Evolutionary conservation across 306 rosid genomes (phyloP).

Genomic region (Ziziphus jujuba): DNA sequence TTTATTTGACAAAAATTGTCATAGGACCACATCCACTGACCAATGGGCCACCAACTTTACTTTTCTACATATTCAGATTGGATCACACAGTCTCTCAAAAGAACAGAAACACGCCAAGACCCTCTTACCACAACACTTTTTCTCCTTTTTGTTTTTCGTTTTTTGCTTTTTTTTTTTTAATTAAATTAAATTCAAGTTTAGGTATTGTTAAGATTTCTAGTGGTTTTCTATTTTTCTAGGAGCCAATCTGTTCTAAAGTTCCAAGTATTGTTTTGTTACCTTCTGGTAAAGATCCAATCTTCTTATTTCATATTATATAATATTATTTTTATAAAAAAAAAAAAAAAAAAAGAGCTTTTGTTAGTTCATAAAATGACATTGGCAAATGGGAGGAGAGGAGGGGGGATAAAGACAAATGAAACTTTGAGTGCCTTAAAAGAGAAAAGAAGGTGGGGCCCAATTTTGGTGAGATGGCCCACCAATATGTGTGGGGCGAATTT

Average conservation of each 20-base stretch:
- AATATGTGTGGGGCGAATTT: constrained; percentile 23
- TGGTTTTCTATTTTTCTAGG: background rate
- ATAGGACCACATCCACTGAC: background rate
- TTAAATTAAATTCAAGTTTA: too few species aligned
- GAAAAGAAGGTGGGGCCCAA: constrained; percentile 17
- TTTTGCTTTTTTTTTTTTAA: too few species aligned
- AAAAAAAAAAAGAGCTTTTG: background rate
- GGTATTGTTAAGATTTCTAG: background rate
- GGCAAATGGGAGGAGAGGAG: background rate
- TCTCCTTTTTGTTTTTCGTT: background rate
- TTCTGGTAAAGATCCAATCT: background rate
- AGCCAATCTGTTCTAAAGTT: background rate
- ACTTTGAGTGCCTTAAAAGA: constrained; percentile 21
- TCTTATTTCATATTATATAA: background rate
- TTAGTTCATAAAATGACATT: too few species aligned
- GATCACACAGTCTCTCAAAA: too few species aligned
- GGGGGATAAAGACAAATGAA: constrained; percentile 2
- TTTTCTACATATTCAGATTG: too few species aligned
- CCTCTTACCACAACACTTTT: too few species aligned
- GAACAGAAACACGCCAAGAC: too few species aligned
- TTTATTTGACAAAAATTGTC: background rate
- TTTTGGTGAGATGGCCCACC: background rate
- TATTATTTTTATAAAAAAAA: background rate
- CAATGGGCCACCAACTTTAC: background rate
- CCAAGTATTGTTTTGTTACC: too few species aligned